Percentiles rank a stretch among this genome's conserved stretches.
Evolutionary conservation across 345 rosid genomes (phyloP).

Genomic region (Eucalyptus marginata): DNA sequence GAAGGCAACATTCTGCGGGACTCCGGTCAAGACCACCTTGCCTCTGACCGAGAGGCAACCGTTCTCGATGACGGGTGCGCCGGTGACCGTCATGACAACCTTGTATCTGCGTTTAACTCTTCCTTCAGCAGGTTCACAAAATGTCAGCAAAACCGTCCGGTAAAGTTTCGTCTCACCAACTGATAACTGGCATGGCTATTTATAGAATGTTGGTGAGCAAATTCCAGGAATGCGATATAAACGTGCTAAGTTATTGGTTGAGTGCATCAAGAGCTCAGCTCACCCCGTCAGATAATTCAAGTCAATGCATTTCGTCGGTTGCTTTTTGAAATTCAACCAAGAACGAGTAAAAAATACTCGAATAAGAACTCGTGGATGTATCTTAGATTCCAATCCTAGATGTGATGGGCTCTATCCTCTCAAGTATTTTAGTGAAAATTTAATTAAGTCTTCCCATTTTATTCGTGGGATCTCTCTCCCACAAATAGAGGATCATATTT

Average conservation of each 20-base stretch:
- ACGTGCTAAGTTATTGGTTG: background rate
- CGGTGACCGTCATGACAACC: conserved; percentile 15
- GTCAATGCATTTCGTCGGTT: background rate
- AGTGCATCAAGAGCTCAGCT: background rate
- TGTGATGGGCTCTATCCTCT: background rate
- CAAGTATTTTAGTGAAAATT: background rate
- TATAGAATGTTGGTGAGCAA: background rate
- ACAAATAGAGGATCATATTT: background rate
- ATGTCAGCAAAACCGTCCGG: background rate
- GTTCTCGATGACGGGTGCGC: conserved; percentile 11
- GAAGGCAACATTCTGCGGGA: conserved; percentile 27
- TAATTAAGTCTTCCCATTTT: background rate
- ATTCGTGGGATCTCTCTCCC: background rate
- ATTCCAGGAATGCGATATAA: background rate
- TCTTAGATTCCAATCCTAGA: background rate
- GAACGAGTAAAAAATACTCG: background rate
- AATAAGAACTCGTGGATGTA: background rate
- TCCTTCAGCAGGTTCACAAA: background rate
- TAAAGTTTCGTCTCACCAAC: background rate
- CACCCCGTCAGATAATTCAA: background rate
- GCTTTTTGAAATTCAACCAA: background rate
- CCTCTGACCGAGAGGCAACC: conserved; percentile 37
- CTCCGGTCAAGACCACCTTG: conserved; percentile 15
- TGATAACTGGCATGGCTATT: background rate
- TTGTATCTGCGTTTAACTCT: background rate